These are phyloP conservation scores for Letharia columbiana DNA, from an alignment of 495 filamentous ascomycete species.

Conservation along the genomic window DNA sequence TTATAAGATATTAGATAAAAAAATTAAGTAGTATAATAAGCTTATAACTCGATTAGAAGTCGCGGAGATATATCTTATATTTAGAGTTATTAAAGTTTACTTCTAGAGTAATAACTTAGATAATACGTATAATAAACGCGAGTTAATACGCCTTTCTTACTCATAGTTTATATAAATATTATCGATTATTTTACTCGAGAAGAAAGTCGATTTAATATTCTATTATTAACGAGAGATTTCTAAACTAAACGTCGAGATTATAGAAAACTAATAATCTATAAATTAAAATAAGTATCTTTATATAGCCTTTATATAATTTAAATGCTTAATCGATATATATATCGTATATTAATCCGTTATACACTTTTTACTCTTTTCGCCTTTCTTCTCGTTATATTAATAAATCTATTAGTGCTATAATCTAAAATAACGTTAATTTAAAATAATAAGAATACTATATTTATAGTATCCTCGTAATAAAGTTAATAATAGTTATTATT, in stretches of 20 bases:
- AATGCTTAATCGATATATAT: not conserved
- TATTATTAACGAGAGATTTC: constrained; percentile 3
- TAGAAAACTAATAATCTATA: not conserved
- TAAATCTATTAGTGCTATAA: not conserved
- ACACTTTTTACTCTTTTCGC: not conserved
- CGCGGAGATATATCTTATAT: constrained; percentile 10
- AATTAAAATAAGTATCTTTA: not conserved
- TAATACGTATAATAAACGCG: not conserved
- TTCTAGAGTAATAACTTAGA: not conserved
- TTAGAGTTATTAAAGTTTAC: not conserved
- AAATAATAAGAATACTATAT: constrained; percentile 5
- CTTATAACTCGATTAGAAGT: constrained; percentile 3
- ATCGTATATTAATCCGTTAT: constrained; percentile 2
- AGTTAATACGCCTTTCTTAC: constrained; percentile 4
- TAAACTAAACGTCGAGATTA: constrained; percentile 1
- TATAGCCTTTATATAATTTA: constrained; percentile 15
- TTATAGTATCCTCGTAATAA: not conserved
- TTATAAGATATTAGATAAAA: not conserved
- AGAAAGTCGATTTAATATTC: constrained; percentile 9
- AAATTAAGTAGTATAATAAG: constrained; percentile 4
- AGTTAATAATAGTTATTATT: not conserved
- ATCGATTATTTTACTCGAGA: constrained; percentile 2
- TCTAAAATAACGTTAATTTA: not conserved
- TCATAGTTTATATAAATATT: not conserved
- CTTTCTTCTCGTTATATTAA: constrained; percentile 2